Conservation (phyloP, 108 stramenopile species). For the Pseudonitzschia delicatissima region DNA sequence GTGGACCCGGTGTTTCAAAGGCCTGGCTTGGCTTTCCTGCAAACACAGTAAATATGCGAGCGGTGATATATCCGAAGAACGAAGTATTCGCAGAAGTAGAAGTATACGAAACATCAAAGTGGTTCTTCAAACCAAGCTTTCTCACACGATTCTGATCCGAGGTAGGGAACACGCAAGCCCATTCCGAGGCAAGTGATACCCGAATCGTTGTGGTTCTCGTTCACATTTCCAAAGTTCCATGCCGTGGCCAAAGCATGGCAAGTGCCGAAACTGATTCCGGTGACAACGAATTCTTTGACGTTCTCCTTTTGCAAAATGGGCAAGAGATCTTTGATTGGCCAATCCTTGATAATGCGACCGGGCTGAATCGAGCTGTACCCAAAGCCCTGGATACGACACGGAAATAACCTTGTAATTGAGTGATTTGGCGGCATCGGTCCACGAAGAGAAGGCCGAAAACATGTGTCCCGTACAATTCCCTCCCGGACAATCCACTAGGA, state of each 20-base stretch:
- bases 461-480: background rate
- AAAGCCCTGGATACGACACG: background rate
- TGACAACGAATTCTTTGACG: background rate
- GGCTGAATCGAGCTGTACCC: constrained; percentile 7
- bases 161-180: background rate
- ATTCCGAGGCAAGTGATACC: constrained; percentile 1
- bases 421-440: background rate
- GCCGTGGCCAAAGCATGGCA: background rate
- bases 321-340: background rate
- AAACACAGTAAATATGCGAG: background rate
- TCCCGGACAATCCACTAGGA: background rate
- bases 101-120: background rate
- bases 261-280: background rate
- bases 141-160: background rate
- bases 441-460: background rate
- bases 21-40: background rate
- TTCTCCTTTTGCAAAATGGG: background rate
- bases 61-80: background rate
- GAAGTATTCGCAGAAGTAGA: background rate
- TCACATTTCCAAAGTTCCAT: background rate
- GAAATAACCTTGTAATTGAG: background rate
- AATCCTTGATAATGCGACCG: background rate
- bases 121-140: background rate
- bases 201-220: background rate
- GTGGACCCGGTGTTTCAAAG: background rate